Evolutionary conservation across 345 rosid species (phyloP).

Genomic region (Rhodamnia argentea): DNA sequence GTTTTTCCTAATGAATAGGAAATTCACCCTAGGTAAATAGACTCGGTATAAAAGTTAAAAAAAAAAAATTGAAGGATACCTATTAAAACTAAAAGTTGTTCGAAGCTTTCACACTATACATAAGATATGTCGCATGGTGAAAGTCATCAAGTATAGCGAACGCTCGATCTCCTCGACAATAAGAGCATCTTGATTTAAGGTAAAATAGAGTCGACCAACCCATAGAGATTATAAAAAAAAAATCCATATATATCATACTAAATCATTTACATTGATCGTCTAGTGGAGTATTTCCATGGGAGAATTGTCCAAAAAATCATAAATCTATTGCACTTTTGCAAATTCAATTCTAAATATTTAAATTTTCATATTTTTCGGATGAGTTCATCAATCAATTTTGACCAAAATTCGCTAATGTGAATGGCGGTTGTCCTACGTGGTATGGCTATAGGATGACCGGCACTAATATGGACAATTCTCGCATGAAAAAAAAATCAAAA

Average conservation of each 20-base stretch:
- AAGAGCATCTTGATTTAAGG: background rate
- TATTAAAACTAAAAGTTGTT: background rate
- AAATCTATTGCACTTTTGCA: no score
- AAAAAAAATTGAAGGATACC: background rate
- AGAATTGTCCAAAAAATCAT: no score
- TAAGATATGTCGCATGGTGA: background rate
- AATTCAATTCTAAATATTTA: no score
- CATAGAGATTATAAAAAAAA: background rate
- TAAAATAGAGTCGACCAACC: background rate
- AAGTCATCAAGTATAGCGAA: background rate
- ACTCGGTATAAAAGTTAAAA: background rate
- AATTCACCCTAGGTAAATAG: background rate
- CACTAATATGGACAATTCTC: no score
- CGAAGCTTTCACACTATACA: background rate
- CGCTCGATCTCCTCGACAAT: background rate
- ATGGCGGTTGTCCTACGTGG: no score
- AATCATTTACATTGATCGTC: background rate
- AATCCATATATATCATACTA: background rate
- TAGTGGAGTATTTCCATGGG: background rate
- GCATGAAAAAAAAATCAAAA: no score
- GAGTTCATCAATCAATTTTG: no score
- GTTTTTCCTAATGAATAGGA: background rate
- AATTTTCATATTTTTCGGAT: no score
- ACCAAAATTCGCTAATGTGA: no score
- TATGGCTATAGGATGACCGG: no score